A percentile compares a stretch with the other conserved stretches of the same genome.
These are phyloP conservation scores for Jaltomata sinuosa DNA, from an alignment of 257 asterid species.

Conservation along the genomic window DNA sequence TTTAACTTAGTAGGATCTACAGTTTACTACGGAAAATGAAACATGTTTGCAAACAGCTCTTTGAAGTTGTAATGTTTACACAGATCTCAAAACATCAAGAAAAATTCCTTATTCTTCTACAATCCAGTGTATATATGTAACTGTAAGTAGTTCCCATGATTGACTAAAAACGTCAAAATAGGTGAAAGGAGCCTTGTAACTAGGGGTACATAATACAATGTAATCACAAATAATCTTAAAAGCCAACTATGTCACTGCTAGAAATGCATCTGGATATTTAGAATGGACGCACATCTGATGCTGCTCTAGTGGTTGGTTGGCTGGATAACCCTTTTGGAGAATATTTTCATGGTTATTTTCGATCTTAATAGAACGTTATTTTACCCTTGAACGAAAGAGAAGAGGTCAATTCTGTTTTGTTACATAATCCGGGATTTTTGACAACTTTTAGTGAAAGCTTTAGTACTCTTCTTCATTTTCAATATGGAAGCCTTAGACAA, in stretches of 20 bases:
- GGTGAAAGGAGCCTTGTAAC: not conserved
- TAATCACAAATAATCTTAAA: too few relatives aligned
- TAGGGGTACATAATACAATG: not conserved
- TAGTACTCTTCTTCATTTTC: not conserved
- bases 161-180: not conserved
- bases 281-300: not conserved
- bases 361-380: not conserved
- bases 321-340: not conserved
- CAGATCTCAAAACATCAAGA: not conserved
- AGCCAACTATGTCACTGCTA: not conserved
- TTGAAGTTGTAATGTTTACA: not conserved
- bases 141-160: not conserved
- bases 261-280: not conserved
- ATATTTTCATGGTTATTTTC: not conserved
- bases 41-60: not conserved
- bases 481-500: not conserved
- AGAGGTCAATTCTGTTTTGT: not conserved
- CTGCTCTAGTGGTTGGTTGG: not conserved
- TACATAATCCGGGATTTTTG: not conserved
- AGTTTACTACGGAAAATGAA: not conserved
- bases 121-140: too few relatives aligned
- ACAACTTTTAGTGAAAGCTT: not conserved
- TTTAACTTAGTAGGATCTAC: not conserved
- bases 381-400: not conserved
- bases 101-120: not conserved